Evolutionary conservation across 2,329 filamentous ascomycete genomes (phyloP).

Genomic region (Cryphonectria parasitica): DNA sequence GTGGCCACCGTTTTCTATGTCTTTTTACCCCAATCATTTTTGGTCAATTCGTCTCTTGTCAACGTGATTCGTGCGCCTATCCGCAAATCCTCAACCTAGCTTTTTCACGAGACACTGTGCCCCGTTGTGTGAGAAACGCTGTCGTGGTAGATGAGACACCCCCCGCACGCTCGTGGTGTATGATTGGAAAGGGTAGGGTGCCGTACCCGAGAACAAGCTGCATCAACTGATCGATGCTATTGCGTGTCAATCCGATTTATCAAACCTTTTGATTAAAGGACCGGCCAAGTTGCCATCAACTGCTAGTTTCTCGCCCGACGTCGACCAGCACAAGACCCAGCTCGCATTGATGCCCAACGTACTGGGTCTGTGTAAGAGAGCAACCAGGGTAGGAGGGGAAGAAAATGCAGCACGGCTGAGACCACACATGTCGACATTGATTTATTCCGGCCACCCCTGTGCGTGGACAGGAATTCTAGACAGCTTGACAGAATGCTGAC

Average conservation of each 20-base stretch:
- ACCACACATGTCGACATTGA: neutral
- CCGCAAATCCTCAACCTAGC: neutral
- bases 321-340: neutral
- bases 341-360: neutral
- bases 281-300: neutral
- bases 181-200: neutral
- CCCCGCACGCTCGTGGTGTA: neutral
- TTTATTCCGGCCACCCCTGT: neutral
- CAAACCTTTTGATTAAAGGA: neutral
- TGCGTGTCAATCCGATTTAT: neutral
- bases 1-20: no score
- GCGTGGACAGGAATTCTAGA: neutral
- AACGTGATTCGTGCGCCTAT: conserved; percentile 9
- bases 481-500: neutral
- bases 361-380: neutral
- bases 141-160: neutral
- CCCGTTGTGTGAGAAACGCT: neutral
- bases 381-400: neutral
- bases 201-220: conserved; percentile 6
- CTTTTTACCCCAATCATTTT: neutral
- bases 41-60: neutral
- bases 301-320: neutral
- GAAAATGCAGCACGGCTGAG: neutral
- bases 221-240: neutral
- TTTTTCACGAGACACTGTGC: neutral